A percentile compares a stretch with the other conserved stretches of the same genome.
Conservation (phyloP, 2,329 filamentous ascomycete species). For the Neodidymelliopsis sp. region DNA sequence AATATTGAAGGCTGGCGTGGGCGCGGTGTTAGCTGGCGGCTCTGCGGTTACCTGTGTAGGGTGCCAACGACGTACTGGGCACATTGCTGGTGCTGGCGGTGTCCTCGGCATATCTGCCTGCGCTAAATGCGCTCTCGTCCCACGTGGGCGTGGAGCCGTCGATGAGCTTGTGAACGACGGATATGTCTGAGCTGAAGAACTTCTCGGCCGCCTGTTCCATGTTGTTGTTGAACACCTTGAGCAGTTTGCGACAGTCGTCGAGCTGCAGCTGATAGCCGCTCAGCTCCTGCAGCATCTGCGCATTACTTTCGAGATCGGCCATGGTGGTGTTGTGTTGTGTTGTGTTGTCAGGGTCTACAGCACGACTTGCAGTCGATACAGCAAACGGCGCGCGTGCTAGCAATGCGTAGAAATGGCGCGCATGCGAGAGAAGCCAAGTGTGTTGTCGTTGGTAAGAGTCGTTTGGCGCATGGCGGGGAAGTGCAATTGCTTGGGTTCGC, state of each 20-base stretch:
- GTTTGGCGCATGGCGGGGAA: conserved; percentile 22
- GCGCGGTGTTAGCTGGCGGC: conserved; percentile 22
- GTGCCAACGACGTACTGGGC: conserved; percentile 38
- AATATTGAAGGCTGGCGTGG: conserved; percentile 43
- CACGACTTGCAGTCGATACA: conserved; percentile 3
- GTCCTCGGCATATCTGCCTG: conserved; percentile 42
- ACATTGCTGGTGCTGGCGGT: conserved; percentile 21
- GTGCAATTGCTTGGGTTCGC: conserved; percentile 17
- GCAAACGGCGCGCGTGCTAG: conserved; percentile 6
- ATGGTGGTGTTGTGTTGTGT: background rate
- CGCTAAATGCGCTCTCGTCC: conserved; percentile 41
- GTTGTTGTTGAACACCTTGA: conserved; percentile 33
- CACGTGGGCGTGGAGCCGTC: conserved; percentile 35
- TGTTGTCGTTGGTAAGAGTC: background rate
- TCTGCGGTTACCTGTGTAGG: conserved; percentile 1
- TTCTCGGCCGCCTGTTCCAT: conserved; percentile 35
- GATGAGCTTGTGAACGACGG: conserved; percentile 29
- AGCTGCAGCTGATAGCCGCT: conserved; percentile 7
- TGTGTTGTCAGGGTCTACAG: too few species aligned
- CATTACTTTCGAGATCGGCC: conserved; percentile 4
- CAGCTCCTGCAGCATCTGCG: conserved; percentile 11
- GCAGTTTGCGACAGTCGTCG: conserved; percentile 15
- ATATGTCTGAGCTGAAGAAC: conserved; percentile 28
- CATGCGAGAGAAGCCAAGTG: background rate
- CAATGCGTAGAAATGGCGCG: background rate